Evolutionary conservation across 2,329 filamentous ascomycete species (phyloP).

Genomic region (Aspergillus amoenus): DNA sequence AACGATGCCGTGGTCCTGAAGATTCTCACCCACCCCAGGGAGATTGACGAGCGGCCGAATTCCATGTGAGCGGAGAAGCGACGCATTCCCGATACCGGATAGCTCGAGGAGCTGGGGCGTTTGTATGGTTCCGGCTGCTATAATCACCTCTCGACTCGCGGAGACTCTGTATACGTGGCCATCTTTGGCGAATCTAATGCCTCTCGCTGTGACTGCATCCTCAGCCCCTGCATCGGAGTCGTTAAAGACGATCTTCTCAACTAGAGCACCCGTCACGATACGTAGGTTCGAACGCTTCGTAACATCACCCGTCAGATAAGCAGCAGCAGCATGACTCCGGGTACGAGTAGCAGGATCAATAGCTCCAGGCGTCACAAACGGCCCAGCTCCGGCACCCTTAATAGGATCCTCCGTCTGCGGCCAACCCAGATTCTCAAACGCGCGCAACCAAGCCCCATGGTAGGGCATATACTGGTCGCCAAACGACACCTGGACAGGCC

Average conservation of each 20-base stretch:
- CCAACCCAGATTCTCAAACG: slow-evolving; percentile 16
- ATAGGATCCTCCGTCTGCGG: slow-evolving; percentile 18
- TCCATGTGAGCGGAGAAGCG: slow-evolving; percentile 41
- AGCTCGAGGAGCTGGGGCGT: slow-evolving; percentile 60
- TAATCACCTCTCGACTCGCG: slow-evolving; percentile 53
- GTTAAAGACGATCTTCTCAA: slow-evolving; percentile 46
- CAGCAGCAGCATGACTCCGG: slow-evolving; percentile 18
- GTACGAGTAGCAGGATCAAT: slow-evolving; percentile 17
- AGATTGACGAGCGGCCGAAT: slow-evolving; percentile 46
- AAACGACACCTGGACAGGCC: slow-evolving; percentile 22
- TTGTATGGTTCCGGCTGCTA: slow-evolving; percentile 58
- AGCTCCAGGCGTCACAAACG: slow-evolving; percentile 15
- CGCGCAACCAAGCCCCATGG: slow-evolving; percentile 16
- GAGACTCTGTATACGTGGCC: slow-evolving; percentile 25
- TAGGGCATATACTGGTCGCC: slow-evolving; percentile 19
- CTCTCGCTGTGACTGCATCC: slow-evolving; percentile 13
- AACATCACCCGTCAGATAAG: slow-evolving; percentile 27
- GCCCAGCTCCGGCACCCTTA: slow-evolving; percentile 11
- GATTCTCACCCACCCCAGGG: slow-evolving; percentile 50
- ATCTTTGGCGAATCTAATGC: slow-evolving; percentile 21
- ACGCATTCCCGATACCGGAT: slow-evolving; percentile 57
- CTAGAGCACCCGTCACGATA: slow-evolving; percentile 48
- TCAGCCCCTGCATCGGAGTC: too few species aligned
- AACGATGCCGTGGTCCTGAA: slow-evolving; percentile 48
- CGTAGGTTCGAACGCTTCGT: slow-evolving; percentile 45